These are phyloP conservation scores for Allium sativum DNA, from an alignment of 106 monocot genomes.

Conservation along the genomic window DNA sequence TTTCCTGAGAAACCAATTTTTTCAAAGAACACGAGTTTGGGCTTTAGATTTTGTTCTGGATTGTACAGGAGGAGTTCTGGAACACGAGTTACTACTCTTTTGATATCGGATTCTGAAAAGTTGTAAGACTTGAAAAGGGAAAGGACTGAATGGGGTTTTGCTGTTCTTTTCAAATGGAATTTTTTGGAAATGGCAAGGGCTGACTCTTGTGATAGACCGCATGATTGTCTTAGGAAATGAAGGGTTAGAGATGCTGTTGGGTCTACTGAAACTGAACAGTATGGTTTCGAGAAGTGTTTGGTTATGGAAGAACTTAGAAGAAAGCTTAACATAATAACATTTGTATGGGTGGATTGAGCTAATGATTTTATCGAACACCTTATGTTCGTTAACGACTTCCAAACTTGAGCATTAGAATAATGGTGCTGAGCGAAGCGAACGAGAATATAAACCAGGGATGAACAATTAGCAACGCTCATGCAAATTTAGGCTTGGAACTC, in stretches of 20 bases:
- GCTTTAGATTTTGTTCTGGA: conserved; percentile 17
- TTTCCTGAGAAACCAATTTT: conserved; percentile 10
- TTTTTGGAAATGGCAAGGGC: conserved; percentile 11
- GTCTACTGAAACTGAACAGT: too few relatives aligned
- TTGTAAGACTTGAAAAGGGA: conserved; percentile 17
- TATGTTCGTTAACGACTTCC: too few relatives aligned
- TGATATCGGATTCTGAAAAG: conserved; percentile 26
- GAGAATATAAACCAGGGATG: too few relatives aligned
- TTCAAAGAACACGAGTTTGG: conserved; percentile 34
- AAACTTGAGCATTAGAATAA: too few relatives aligned
- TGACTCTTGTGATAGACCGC: conserved; percentile 15
- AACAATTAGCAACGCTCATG: too few relatives aligned
- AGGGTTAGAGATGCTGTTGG: conserved; percentile 4
- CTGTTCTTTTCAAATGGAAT: conserved; percentile 13
- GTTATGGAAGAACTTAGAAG: too few relatives aligned
- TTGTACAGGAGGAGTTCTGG: conserved; percentile 16
- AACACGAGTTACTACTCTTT: conserved; percentile 12
- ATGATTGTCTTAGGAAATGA: conserved; percentile 19
- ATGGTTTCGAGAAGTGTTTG: too few relatives aligned
- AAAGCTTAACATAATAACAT: too few relatives aligned
- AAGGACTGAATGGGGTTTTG: conserved; percentile 11
- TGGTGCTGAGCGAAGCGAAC: too few relatives aligned
- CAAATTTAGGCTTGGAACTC: too few relatives aligned
- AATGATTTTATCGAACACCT: too few relatives aligned
- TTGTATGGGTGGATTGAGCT: too few relatives aligned